Conservation (phyloP, 495 filamentous ascomycete species). For the Jackrogersella minutella region DNA sequence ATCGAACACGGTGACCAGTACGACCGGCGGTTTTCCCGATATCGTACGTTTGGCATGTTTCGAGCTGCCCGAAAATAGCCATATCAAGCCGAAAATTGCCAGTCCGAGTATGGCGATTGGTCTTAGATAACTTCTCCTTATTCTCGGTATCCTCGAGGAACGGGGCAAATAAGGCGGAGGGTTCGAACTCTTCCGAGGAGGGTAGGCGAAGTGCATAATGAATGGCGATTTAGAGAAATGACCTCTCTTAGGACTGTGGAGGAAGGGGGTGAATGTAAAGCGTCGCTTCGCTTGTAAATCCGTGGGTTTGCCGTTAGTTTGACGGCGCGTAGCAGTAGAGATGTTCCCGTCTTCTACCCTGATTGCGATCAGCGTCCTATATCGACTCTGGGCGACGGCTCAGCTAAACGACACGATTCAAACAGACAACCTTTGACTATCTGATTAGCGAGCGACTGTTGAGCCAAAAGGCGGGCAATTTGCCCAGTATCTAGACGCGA, state of each 20-base stretch:
- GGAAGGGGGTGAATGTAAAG: neutral
- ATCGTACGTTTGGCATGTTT: constrained; percentile 49
- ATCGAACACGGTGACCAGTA: constrained; percentile 89
- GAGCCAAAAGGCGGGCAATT: constrained; percentile 21
- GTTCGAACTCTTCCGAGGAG: constrained; percentile 80
- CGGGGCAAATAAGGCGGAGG: constrained; percentile 68
- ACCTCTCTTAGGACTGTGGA: constrained; percentile 3
- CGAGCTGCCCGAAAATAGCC: constrained; percentile 62
- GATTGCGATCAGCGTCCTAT: constrained; percentile 7
- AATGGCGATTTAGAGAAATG: constrained; percentile 26
- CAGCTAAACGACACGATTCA: neutral
- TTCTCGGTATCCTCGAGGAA: constrained; percentile 64
- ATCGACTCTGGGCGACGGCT: neutral
- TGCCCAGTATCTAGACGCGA: constrained; percentile 24
- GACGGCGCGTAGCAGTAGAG: constrained; percentile 14
- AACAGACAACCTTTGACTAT: constrained; percentile 3
- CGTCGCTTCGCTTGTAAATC: neutral
- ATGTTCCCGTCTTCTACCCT: constrained; percentile 11
- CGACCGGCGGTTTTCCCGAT: constrained; percentile 77
- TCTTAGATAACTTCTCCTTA: constrained; percentile 74
- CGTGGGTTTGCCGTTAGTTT: constrained; percentile 3
- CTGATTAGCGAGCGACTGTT: constrained; percentile 20
- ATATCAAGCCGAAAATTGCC: constrained; percentile 66
- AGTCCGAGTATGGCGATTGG: constrained; percentile 65
- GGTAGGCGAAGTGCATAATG: constrained; percentile 90